phyloP scores from a whole-genome alignment of 805 yeast species.

The Blastobotrys chiropterorum region DNA sequence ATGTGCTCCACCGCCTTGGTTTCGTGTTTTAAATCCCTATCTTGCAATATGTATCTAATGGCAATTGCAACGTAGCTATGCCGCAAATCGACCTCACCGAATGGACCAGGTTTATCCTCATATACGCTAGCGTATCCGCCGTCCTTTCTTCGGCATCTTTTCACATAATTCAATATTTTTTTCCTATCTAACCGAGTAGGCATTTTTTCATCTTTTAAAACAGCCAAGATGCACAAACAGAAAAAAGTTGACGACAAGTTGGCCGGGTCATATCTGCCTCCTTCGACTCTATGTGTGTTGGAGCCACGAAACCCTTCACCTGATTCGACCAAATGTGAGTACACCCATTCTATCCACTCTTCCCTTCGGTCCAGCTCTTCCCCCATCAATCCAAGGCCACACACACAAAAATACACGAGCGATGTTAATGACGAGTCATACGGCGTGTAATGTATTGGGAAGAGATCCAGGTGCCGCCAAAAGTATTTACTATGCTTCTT shows the following conservation, averaged over 20 bases:
- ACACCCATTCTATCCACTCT: conserved; percentile 40
- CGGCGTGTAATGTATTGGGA: conserved; percentile 51
- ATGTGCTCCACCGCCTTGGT: conserved; percentile 37
- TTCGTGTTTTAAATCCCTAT: conserved; percentile 35
- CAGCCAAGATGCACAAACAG: conserved; percentile 52
- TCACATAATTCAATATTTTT: conserved; percentile 49
- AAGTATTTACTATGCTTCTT: conserved; percentile 34
- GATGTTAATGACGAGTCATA: conserved; percentile 69
- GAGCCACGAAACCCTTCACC: conserved; percentile 56
- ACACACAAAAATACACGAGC: conserved; percentile 61
- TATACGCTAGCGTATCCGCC: conserved; percentile 48
- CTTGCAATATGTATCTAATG: conserved; percentile 47
- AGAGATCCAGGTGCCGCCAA: conserved; percentile 43
- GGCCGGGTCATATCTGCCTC: conserved; percentile 46
- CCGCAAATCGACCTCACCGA: conserved; percentile 66
- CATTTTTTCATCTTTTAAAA: conserved; percentile 42
- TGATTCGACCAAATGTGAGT: conserved; percentile 38
- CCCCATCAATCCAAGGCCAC: conserved; percentile 49
- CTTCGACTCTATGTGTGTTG: conserved; percentile 33
- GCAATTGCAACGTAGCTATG: conserved; percentile 68
- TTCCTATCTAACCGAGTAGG: conserved; percentile 33
- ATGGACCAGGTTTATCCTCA: conserved; percentile 29
- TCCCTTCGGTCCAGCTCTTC: conserved; percentile 14
- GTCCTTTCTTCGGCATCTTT: conserved; percentile 50
- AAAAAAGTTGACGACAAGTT: conserved; percentile 72